Evolutionary conservation across 352 stramenopile genomes (phyloP).

Genomic region (Globisporangium middletonii): DNA sequence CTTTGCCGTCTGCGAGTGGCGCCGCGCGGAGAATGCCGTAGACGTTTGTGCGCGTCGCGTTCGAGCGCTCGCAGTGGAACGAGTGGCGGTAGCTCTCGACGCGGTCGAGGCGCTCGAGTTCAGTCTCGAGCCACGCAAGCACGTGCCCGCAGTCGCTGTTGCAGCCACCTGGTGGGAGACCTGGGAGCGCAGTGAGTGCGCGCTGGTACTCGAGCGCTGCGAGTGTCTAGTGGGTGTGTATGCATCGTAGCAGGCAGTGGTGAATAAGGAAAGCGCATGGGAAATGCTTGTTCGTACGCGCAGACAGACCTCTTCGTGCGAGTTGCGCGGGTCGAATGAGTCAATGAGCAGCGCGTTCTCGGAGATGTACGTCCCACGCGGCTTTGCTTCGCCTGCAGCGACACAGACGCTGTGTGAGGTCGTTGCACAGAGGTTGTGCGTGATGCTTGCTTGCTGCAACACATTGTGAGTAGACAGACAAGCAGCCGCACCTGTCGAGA

Average conservation of each 20-base stretch:
- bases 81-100: conserved; percentile 54
- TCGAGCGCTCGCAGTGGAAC: conserved; percentile 21
- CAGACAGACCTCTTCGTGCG: conserved; percentile 23
- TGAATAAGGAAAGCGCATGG: no score
- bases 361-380: conserved; percentile 81
- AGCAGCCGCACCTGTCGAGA: conserved; percentile 61
- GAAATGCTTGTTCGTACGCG: background rate
- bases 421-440: no score
- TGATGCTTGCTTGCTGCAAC: background rate
- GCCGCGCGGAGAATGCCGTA: conserved; percentile 78
- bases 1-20: conserved; percentile 69
- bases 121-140: conserved; percentile 52
- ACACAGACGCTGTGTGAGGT: background rate
- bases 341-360: conserved; percentile 86
- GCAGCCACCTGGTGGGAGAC: conserved; percentile 29
- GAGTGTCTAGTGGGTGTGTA: conserved; percentile 1
- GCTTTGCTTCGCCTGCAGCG: conserved; percentile 61
- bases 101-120: conserved; percentile 44
- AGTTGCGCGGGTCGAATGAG: conserved; percentile 46
- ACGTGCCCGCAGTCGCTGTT: conserved; percentile 35
- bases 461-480: background rate
- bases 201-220: conserved; percentile 22
- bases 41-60: conserved; percentile 45
- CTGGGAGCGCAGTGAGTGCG: conserved; percentile 28
- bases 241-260: no score